Evolutionary conservation across 768 basidiomycete species (phyloP).

Genomic region (Russula olivacea): DNA sequence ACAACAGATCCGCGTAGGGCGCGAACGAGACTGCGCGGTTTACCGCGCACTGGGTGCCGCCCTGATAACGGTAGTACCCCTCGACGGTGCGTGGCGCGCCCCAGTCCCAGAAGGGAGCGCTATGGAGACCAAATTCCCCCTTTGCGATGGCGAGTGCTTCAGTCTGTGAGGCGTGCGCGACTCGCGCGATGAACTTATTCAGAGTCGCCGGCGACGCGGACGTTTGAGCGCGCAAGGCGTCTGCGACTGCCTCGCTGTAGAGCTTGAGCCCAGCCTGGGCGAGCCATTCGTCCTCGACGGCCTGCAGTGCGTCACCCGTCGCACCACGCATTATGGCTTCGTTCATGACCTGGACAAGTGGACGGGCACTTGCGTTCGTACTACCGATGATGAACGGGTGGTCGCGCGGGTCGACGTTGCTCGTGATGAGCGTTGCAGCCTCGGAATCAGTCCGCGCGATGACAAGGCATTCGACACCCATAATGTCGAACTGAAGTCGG

Average conservation of each 20-base stretch:
- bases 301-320: conserved; percentile 74
- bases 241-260: conserved; percentile 66
- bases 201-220: conserved; percentile 45
- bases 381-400: conserved; percentile 94
- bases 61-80: conserved; percentile 96
- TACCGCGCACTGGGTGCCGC: conserved; percentile 91
- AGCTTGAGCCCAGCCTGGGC: conserved; percentile 69
- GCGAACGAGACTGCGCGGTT: conserved; percentile 90
- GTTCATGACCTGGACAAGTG: conserved; percentile 76
- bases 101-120: conserved; percentile 89
- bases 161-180: conserved; percentile 62
- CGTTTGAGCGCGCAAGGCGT: conserved; percentile 54
- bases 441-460: conserved; percentile 96
- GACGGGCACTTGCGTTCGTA: conserved; percentile 64
- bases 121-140: conserved; percentile 67
- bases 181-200: conserved; percentile 55
- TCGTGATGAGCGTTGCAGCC: conserved; percentile 93
- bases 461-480: conserved; percentile 94
- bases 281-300: conserved; percentile 86
- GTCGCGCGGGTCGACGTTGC: conserved; percentile 96
- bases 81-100: conserved; percentile 90
- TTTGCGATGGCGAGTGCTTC: conserved; percentile 71
- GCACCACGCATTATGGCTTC: conserved; percentile 79
- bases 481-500: conserved; percentile 94
- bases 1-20: conserved; percentile 85